A percentile compares a stretch with the other conserved stretches of the same genome.
These are phyloP conservation scores for Oryza longistaminata DNA, from an alignment of 176 grass and related monocot species.

Conservation along the genomic window DNA sequence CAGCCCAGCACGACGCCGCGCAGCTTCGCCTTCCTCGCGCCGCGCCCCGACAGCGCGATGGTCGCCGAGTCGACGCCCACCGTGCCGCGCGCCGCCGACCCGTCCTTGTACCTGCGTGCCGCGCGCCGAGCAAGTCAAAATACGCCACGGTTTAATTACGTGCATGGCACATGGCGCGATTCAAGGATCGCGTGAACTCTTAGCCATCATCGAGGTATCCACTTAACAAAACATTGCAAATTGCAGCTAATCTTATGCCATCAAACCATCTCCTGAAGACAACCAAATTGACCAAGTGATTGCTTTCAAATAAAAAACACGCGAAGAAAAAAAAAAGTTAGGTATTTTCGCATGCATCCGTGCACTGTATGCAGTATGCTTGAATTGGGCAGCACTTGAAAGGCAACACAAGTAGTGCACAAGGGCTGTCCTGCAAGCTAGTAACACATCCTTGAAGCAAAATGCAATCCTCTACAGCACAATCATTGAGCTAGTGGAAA, in stretches of 20 bases:
- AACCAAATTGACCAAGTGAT: too few species aligned
- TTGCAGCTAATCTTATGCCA: not conserved
- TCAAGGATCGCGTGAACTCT: conserved; percentile 15
- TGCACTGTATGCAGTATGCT: not conserved
- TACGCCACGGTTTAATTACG: not conserved
- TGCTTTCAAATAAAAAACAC: too few species aligned
- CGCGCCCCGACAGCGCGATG: conserved; percentile 58
- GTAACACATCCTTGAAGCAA: not conserved
- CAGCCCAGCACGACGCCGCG: conserved; percentile 75
- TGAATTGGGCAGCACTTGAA: not conserved
- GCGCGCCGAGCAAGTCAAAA: not conserved
- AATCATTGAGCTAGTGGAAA: conserved; percentile 32
- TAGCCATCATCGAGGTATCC: not conserved
- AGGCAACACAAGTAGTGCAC: conserved; percentile 10
- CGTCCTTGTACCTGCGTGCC: conserved; percentile 89
- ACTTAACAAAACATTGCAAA: not conserved
- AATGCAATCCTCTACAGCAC: conserved; percentile 1
- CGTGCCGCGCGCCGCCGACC: conserved; percentile 65
- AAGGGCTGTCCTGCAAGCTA: conserved; percentile 2
- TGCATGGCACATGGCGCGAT: conserved; percentile 39
- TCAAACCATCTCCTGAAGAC: too few species aligned
- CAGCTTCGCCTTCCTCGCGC: conserved; percentile 55
- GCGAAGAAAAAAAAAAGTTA: too few species aligned
- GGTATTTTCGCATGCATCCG: not conserved
- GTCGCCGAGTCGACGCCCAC: conserved; percentile 83